phyloP scores from a whole-genome alignment of 1,284 basidiomycete genomes.

The Ganoderma resinaceum region DNA sequence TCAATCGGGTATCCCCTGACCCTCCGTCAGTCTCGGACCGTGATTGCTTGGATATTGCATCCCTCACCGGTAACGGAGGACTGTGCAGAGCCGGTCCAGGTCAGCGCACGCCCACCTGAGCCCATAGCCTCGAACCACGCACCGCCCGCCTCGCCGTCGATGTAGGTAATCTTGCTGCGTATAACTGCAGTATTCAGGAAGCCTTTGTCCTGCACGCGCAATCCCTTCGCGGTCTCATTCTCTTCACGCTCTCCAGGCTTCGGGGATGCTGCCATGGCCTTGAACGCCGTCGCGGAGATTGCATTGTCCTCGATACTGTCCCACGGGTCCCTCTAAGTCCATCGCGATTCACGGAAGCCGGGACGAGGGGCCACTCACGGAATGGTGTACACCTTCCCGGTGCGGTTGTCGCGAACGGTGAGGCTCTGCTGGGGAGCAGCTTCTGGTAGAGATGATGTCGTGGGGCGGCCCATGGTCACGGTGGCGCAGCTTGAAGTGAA shows the following conservation, averaged over 20 bases:
- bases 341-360: neutral
- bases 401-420: slow-evolving; percentile 84
- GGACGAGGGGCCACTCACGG: slow-evolving; percentile 57
- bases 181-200: slow-evolving; percentile 90
- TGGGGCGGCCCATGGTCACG: slow-evolving; percentile 55
- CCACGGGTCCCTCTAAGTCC: neutral
- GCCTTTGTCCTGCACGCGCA: slow-evolving; percentile 81
- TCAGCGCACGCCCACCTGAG: neutral
- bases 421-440: slow-evolving; percentile 49
- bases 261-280: slow-evolving; percentile 67
- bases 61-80: slow-evolving; percentile 73
- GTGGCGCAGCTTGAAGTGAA: neutral
- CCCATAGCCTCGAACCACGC: slow-evolving; percentile 26
- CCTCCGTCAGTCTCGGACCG: neutral
- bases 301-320: slow-evolving; percentile 78
- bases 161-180: slow-evolving; percentile 83
- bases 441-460: slow-evolving; percentile 35
- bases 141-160: slow-evolving; percentile 86
- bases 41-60: neutral
- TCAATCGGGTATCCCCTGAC: slow-evolving; percentile 91
- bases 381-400: slow-evolving; percentile 78
- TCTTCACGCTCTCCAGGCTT: slow-evolving; percentile 72
- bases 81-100: slow-evolving; percentile 41
- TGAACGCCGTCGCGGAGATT: slow-evolving; percentile 83
- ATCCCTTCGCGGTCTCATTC: slow-evolving; percentile 83